Conservation (phyloP, 768 basidiomycete species). For the Saitozyma sp. region DNA sequence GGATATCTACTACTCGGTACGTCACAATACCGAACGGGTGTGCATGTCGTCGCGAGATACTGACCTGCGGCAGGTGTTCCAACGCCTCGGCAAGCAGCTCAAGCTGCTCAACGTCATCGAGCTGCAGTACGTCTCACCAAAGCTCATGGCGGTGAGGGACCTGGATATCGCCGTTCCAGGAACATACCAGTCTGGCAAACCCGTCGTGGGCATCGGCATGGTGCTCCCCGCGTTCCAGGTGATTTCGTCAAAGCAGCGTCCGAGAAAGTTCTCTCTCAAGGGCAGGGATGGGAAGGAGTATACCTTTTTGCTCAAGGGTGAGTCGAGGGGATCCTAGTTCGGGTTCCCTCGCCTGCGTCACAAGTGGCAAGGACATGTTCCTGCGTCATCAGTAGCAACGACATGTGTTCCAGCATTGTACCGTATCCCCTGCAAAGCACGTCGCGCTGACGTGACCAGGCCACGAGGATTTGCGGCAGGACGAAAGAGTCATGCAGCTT, state of each 20-base stretch:
- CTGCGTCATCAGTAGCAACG: too few relatives aligned
- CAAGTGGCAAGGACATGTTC: too few relatives aligned
- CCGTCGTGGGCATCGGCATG: constrained; percentile 74
- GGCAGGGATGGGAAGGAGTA: constrained; percentile 94
- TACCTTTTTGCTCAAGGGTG: constrained; percentile 87
- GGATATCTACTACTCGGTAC: constrained; percentile 94
- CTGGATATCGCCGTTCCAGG: constrained; percentile 96
- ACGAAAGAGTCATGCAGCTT: constrained; percentile 98
- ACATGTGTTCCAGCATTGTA: too few relatives aligned
- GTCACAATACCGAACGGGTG: constrained; percentile 34
- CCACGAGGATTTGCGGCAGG: constrained; percentile 97
- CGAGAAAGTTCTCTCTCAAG: constrained; percentile 78
- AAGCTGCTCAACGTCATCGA: constrained; percentile 86
- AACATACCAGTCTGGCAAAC: constrained; percentile 85
- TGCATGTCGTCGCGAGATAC: background rate
- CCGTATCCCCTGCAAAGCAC: too few relatives aligned
- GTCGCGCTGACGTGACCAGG: constrained; percentile 57
- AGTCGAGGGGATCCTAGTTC: background rate
- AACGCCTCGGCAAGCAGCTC: constrained; percentile 90
- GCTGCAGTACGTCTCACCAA: constrained; percentile 94
- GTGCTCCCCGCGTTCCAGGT: constrained; percentile 89
- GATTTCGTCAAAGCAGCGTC: constrained; percentile 95
- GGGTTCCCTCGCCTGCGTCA: too few relatives aligned
- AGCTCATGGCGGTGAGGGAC: constrained; percentile 79
- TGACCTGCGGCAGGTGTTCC: constrained; percentile 70